Evolutionary conservation across 1,284 basidiomycete species (phyloP), one percentile per base, ranked within the genome.

Genomic region (Thelephora terrestris): DNA sequence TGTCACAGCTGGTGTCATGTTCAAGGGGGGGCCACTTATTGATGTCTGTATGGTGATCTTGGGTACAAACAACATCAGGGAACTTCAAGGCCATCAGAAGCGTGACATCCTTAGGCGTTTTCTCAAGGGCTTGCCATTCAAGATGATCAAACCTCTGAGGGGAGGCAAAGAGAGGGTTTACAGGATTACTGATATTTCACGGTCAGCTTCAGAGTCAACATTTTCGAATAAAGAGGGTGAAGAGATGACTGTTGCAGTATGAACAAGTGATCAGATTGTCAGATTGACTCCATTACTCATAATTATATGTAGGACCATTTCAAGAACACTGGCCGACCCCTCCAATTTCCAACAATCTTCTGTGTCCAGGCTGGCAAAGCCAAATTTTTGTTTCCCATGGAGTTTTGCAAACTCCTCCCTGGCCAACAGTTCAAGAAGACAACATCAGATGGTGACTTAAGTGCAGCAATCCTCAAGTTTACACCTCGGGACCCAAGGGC

Each of bases 351-450:
- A 0, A 46, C 50, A 0, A 55, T 65, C 7, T 63, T 75, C 42
- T 75, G 75, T 4, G 65, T 77, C 2, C 47, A 55, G 12, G 49
- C 61, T 20, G 57, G 58, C 7, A 47, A 63, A 0, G 58, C 56
- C 2, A 59, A 64, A 1, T 27, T 27, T 10, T 59, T 76, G 17
- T 60, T 76, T 17, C 78, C 78, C 0, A 65, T 70, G 0, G 77
- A 81, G 53, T 51, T 75, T 1, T 76, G 75, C 55, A 50, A 53
- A 0, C 59, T 81, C 2, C 52, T 65, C 18, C 62, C 63, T 0
- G 74, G 74, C 0, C 78, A 79, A 52, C 48, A 77, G 1, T 76
- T 68, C 60, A 70, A 65, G 57, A 69, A 71, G 49, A 68, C 67
- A 44, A 54, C 78, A 0, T 65, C 70, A 0, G 62, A 70, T 0